phyloP scores from a whole-genome alignment of 2,329 filamentous ascomycete genomes.

The Aspergillus sp. region DNA sequence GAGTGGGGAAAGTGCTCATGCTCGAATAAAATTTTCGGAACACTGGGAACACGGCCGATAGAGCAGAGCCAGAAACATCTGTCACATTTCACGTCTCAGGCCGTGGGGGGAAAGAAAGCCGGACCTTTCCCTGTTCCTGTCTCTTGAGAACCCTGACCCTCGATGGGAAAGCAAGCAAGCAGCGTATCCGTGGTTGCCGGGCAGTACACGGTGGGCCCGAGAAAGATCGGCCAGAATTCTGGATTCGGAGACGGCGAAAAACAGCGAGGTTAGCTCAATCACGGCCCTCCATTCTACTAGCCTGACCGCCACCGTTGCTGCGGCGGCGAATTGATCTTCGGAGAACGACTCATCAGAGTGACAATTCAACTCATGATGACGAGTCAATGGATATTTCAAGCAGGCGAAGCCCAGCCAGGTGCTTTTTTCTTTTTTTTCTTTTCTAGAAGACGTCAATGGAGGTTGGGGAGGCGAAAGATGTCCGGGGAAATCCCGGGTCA shows the following conservation, averaged over 20 bases:
- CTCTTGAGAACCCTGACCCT: not conserved
- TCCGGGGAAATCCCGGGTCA: not conserved
- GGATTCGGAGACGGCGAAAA: not conserved
- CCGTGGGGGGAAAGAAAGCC: not conserved
- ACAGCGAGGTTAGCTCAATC: not conserved
- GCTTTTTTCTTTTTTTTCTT: not conserved
- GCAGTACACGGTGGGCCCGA: not conserved
- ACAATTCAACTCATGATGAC: not conserved
- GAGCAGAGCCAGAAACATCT: not conserved
- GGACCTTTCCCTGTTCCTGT: not conserved
- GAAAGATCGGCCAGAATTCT: not conserved
- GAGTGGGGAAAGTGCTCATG: not conserved
- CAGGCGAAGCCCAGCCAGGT: not conserved
- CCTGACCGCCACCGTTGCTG: too few relatives aligned
- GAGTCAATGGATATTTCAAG: not conserved
- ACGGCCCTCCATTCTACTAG: too few relatives aligned
- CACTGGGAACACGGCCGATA: not conserved
- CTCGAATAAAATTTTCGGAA: not conserved
- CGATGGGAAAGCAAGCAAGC: not conserved
- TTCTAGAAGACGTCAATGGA: not conserved
- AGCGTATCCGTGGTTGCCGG: not conserved
- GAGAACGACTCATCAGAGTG: too few relatives aligned
- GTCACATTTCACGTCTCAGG: not conserved
- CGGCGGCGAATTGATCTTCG: too few relatives aligned
- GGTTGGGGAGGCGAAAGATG: not conserved